phyloP scores from a whole-genome alignment of 768 basidiomycete species.

The Lentinula lateritia region DNA sequence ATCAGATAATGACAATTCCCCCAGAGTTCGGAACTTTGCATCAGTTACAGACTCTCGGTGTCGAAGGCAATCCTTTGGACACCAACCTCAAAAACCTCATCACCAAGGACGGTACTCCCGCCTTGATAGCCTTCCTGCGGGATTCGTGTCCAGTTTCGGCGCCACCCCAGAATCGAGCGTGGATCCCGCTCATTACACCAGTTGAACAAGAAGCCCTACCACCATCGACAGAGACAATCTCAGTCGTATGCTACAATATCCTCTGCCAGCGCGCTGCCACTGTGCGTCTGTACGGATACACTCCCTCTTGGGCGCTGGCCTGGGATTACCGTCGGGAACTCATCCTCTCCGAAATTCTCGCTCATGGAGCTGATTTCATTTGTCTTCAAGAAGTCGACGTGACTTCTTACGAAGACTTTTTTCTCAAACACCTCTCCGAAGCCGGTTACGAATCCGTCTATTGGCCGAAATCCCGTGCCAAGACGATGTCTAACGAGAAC shows the following conservation, averaged over 20 bases:
- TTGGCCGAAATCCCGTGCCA: conserved; percentile 88
- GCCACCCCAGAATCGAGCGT: conserved; percentile 75
- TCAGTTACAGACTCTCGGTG: conserved; percentile 86
- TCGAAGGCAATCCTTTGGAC: conserved; percentile 97
- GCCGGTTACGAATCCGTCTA: conserved; percentile 88
- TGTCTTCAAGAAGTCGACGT: conserved; percentile 96
- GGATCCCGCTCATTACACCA: conserved; percentile 55
- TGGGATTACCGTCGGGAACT: conserved; percentile 93
- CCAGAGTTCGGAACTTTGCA: conserved; percentile 85
- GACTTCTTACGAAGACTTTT: conserved; percentile 89
- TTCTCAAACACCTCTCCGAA: conserved; percentile 62
- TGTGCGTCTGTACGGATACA: conserved; percentile 88
- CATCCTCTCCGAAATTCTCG: conserved; percentile 79
- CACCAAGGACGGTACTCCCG: conserved; percentile 92
- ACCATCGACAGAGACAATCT: conserved; percentile 66
- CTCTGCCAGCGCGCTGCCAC: conserved; percentile 90
- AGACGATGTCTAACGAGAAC: conserved; percentile 77
- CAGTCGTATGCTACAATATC: conserved; percentile 87
- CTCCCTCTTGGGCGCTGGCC: conserved; percentile 91
- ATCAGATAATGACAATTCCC: conserved; percentile 82
- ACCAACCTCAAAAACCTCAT: conserved; percentile 68
- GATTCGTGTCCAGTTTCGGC: conserved; percentile 84
- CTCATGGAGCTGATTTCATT: conserved; percentile 80
- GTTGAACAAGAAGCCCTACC: conserved; percentile 50
- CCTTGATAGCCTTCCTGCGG: conserved; percentile 85